A percentile compares a stretch with the other conserved stretches of the same genome.
Conservation (phyloP, 208 protist genomes). For the Trypanosoma vivax region DNA sequence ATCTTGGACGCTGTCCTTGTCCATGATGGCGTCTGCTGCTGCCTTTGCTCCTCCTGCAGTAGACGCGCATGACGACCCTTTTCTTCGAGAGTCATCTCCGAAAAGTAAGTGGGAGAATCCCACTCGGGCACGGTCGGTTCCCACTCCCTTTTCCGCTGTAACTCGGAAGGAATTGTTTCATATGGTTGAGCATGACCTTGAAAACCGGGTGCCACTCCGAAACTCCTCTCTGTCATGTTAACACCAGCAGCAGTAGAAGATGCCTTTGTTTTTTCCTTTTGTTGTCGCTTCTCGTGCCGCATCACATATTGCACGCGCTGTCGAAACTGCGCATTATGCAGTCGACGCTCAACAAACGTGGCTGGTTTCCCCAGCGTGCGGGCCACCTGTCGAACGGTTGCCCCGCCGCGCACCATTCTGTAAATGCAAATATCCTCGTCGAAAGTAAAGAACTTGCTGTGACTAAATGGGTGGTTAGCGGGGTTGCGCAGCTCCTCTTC, state of each 20-base stretch:
- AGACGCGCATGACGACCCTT: constrained; percentile 42
- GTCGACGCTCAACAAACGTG: constrained; percentile 74
- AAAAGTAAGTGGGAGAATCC: constrained; percentile 37
- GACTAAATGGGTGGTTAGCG: constrained; percentile 83
- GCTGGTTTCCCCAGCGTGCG: constrained; percentile 78
- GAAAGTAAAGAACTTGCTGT: constrained; percentile 83
- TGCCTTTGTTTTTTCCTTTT: neutral
- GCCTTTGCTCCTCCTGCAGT: constrained; percentile 11
- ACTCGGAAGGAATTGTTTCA: too few relatives aligned
- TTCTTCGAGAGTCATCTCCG: constrained; percentile 71
- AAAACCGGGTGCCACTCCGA: neutral
- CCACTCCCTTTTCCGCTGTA: constrained; percentile 54
- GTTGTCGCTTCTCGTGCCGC: constrained; percentile 37
- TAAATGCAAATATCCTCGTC: constrained; percentile 81
- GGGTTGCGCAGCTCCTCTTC: constrained; percentile 69
- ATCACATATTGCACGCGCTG: constrained; percentile 78
- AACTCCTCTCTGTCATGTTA: constrained; percentile 7
- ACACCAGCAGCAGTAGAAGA: neutral
- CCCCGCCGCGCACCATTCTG: constrained; percentile 78
- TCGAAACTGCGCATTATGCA: constrained; percentile 87
- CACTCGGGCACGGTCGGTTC: constrained; percentile 53
- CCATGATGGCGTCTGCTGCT: constrained; percentile 5
- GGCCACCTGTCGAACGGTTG: constrained; percentile 66
- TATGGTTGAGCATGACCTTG: neutral
- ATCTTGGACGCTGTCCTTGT: constrained; percentile 48